phyloP scores from a whole-genome alignment of 192 early-diverging fungal genomes.

The Physocladia obscura region DNA sequence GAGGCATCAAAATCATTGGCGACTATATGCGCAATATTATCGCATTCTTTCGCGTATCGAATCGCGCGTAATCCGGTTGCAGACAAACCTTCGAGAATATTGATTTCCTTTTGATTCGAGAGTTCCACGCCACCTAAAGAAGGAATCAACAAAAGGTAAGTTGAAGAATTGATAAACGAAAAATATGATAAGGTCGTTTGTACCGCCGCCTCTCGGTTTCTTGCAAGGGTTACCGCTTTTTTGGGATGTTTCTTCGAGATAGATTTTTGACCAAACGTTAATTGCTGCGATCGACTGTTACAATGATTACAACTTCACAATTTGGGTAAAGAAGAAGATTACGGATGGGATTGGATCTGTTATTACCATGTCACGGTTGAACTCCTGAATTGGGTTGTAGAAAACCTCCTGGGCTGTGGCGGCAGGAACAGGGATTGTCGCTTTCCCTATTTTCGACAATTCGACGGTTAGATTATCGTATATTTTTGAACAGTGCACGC shows the following conservation, averaged over 20 bases:
- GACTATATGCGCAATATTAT: constrained; percentile 68
- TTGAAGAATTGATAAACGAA: no score
- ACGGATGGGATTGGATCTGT: background rate
- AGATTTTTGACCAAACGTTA: constrained; percentile 83
- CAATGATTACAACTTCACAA: background rate
- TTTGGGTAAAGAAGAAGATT: background rate
- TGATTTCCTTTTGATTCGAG: constrained; percentile 29
- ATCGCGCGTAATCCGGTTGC: constrained; percentile 93
- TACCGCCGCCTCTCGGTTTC: background rate
- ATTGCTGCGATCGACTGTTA: constrained; percentile 88
- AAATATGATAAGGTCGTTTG: no score
- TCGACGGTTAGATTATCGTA: no score
- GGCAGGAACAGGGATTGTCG: constrained; percentile 39
- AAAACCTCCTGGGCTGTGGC: constrained; percentile 73
- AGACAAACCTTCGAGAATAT: constrained; percentile 87
- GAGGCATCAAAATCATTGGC: constrained; percentile 90
- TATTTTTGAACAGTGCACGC: no score
- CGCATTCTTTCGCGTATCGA: constrained; percentile 93
- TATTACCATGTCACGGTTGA: constrained; percentile 16
- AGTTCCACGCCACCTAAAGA: constrained; percentile 30
- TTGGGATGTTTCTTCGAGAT: constrained; percentile 17
- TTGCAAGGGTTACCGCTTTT: constrained; percentile 18
- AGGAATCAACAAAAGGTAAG: no score
- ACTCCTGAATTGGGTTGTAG: constrained; percentile 92
- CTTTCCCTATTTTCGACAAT: no score